phyloP scores from a whole-genome alignment of 352 stramenopile species.

The Globisporangium parvum region DNA sequence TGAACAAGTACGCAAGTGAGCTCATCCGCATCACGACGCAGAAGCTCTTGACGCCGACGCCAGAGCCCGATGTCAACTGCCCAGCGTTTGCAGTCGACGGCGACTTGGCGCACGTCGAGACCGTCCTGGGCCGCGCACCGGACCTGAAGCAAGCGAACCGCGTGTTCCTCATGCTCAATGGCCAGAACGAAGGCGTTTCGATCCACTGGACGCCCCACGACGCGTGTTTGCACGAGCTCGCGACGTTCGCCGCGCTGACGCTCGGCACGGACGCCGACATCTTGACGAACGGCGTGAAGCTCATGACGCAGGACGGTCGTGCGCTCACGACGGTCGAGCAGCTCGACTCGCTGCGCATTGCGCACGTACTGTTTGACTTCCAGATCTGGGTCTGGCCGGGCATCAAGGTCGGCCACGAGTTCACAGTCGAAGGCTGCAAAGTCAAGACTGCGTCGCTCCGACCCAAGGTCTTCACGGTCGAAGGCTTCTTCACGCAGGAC shows the following conservation, averaged over 20 bases:
- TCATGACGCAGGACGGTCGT: constrained; percentile 48
- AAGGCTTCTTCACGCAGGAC: constrained; percentile 52
- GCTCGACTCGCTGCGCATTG: constrained; percentile 35
- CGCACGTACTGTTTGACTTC: constrained; percentile 58
- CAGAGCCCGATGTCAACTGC: constrained; percentile 14
- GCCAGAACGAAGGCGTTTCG: too few relatives aligned
- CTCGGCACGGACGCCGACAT: constrained; percentile 29
- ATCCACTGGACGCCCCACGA: too few relatives aligned
- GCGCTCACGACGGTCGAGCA: constrained; percentile 32
- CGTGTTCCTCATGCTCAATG: too few relatives aligned
- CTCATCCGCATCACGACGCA: too few relatives aligned
- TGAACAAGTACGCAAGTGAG: too few relatives aligned
- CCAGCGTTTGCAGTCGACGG: constrained; percentile 19
- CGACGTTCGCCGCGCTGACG: too few relatives aligned
- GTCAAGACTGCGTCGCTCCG: constrained; percentile 58
- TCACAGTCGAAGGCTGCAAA: constrained; percentile 37
- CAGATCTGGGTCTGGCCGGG: constrained; percentile 79
- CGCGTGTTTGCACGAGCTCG: too few relatives aligned
- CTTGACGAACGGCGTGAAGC: constrained; percentile 45
- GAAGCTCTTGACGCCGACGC: too few relatives aligned
- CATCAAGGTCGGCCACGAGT: constrained; percentile 56
- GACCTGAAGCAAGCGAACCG: too few relatives aligned
- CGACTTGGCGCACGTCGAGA: constrained; percentile 31
- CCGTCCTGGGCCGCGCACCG: too few relatives aligned
- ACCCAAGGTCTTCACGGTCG: constrained; percentile 58